Conservation (phyloP, 805 yeast genomes). For the Wickerhamiella sergipiensis region DNA sequence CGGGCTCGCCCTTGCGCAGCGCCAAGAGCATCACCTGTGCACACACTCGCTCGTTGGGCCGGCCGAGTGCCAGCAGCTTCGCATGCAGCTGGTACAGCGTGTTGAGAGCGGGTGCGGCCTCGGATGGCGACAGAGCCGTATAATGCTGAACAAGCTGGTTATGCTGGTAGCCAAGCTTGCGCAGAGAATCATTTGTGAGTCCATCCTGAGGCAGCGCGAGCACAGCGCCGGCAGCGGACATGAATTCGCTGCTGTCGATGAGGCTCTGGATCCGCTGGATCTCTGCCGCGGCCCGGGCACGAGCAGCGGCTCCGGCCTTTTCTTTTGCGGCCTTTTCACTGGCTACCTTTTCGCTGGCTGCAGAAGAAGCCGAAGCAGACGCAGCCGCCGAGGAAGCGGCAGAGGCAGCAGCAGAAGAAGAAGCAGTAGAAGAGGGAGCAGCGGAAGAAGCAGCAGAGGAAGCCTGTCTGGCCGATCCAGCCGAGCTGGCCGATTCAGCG, state of each 20-base stretch:
- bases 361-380: background rate
- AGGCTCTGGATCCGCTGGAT: background rate
- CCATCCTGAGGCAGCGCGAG: background rate
- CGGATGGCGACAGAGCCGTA: background rate
- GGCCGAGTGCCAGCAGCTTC: background rate
- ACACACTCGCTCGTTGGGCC: constrained; percentile 8
- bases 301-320: background rate
- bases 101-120: background rate
- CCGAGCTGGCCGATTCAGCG: no score
- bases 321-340: no score
- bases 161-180: background rate
- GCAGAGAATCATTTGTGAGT: background rate
- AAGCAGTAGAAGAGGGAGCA: no score
- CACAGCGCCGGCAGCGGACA: background rate
- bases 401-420: no score
- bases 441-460: no score
- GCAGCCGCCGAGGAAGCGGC: background rate
- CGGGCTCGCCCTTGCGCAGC: constrained; percentile 15
- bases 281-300: background rate
- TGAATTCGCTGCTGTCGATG: background rate
- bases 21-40: constrained; percentile 16
- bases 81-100: background rate
- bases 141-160: background rate
- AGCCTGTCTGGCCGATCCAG: no score
- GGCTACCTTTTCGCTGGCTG: no score